Evolutionary conservation across 352 stramenopile species (phyloP).

Genomic region (Globisporangium irregulare): DNA sequence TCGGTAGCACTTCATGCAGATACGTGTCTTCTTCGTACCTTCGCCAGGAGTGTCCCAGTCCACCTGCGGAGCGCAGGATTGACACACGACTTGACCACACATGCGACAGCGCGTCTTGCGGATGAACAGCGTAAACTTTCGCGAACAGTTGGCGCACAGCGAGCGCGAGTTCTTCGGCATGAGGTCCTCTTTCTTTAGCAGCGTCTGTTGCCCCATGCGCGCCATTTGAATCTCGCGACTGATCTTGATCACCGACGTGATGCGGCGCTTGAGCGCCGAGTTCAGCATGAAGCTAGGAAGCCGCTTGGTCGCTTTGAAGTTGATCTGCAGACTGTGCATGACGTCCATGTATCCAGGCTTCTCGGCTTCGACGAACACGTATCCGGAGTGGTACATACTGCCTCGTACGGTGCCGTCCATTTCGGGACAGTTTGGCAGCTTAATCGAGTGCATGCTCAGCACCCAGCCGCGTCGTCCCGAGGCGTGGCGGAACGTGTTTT

Average conservation of each 20-base stretch:
- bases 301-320: slow-evolving; percentile 73
- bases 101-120: slow-evolving; percentile 71
- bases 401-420: slow-evolving; percentile 66
- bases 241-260: slow-evolving; percentile 63
- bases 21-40: slow-evolving; percentile 44
- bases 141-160: slow-evolving; percentile 54
- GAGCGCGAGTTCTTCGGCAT: slow-evolving; percentile 63
- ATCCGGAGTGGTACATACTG: slow-evolving; percentile 82
- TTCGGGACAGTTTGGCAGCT: slow-evolving; percentile 69
- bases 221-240: slow-evolving; percentile 61
- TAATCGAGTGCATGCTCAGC: slow-evolving; percentile 83
- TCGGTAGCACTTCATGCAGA: slow-evolving; percentile 52
- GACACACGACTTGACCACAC: slow-evolving; percentile 74
- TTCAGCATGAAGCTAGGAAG: slow-evolving; percentile 69
- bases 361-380: slow-evolving; percentile 78
- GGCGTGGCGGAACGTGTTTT: slow-evolving; percentile 76
- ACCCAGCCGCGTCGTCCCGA: slow-evolving; percentile 69
- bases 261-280: slow-evolving; percentile 54
- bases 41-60: slow-evolving; percentile 32
- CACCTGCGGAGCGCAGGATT: slow-evolving; percentile 61
- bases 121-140: slow-evolving; percentile 70
- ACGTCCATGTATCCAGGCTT: slow-evolving; percentile 78
- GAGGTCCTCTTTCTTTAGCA: slow-evolving; percentile 62
- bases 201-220: slow-evolving; percentile 49
- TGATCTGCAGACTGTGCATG: slow-evolving; percentile 85